A percentile compares a stretch with the other conserved stretches of the same genome.
Evolutionary conservation across 768 basidiomycete genomes (phyloP).

Genomic region (Tylopilus sp.): DNA sequence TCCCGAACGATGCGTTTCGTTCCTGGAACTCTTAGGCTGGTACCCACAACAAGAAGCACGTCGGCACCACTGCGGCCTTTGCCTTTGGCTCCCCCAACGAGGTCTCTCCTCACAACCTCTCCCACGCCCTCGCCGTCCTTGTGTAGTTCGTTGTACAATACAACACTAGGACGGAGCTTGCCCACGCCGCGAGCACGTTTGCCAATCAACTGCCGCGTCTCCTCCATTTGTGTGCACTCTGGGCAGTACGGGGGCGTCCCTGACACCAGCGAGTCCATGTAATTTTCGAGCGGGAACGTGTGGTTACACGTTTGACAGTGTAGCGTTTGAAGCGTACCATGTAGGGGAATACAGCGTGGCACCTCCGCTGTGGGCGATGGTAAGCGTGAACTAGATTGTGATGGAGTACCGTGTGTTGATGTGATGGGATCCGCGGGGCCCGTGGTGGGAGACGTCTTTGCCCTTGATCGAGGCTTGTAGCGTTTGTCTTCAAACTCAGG

Average conservation of each 20-base stretch:
- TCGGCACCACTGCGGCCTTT: slow-evolving; percentile 76
- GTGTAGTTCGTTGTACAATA: slow-evolving; percentile 88
- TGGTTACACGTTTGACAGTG: slow-evolving; percentile 81
- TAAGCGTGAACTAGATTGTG: slow-evolving; percentile 34
- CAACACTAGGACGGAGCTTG: slow-evolving; percentile 78
- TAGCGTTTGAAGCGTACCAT: slow-evolving; percentile 77
- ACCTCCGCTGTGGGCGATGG: slow-evolving; percentile 53
- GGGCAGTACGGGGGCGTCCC: slow-evolving; percentile 77
- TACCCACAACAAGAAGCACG: slow-evolving; percentile 84
- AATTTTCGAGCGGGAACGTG: slow-evolving; percentile 59
- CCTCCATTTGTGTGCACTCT: slow-evolving; percentile 67
- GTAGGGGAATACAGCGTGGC: slow-evolving; percentile 85
- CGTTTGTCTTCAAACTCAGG: slow-evolving; percentile 63
- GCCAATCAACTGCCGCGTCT: slow-evolving; percentile 66
- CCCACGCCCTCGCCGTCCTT: slow-evolving; percentile 86
- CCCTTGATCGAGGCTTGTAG: slow-evolving; percentile 49
- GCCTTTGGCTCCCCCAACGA: slow-evolving; percentile 65
- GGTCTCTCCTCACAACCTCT: slow-evolving; percentile 74
- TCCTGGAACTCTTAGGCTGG: slow-evolving; percentile 84
- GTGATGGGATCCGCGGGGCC: slow-evolving; percentile 12
- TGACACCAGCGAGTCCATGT: slow-evolving; percentile 54
- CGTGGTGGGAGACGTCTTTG: slow-evolving; percentile 29
- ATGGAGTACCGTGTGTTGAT: slow-evolving; percentile 13
- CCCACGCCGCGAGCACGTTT: slow-evolving; percentile 82
- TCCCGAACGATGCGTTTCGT: slow-evolving; percentile 91